Evolutionary conservation across 176 grass and related monocot species (phyloP).

Genomic region (Luzula sylvatica): DNA sequence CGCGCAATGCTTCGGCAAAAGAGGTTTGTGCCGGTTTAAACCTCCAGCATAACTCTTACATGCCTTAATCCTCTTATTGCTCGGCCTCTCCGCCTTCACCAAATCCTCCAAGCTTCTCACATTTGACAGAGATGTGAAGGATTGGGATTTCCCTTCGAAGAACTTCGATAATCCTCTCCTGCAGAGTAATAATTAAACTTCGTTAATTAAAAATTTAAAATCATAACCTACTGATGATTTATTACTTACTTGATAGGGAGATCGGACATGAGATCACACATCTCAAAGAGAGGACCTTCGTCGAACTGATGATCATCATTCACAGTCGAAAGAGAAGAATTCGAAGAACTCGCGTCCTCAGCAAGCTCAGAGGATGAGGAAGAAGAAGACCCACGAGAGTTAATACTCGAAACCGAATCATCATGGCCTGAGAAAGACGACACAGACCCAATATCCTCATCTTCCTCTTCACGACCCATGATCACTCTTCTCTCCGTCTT

Average conservation of each 20-base stretch:
- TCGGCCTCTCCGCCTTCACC: slow-evolving; percentile 33
- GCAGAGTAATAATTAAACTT: slow-evolving; percentile 14
- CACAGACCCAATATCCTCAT: slow-evolving; percentile 53
- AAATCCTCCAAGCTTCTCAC: slow-evolving; percentile 43
- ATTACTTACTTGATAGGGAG: slow-evolving; percentile 53
- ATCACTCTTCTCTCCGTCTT: not conserved
- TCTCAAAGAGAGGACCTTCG: slow-evolving; percentile 33
- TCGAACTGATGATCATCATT: slow-evolving; percentile 17
- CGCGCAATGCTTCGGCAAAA: slow-evolving; percentile 10
- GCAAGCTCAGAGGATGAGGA: slow-evolving; percentile 34
- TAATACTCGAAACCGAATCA: slow-evolving; percentile 25
- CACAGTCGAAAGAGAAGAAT: slow-evolving; percentile 14
- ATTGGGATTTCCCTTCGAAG: slow-evolving; percentile 73
- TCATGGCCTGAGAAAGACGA: slow-evolving; percentile 24
- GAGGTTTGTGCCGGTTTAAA: slow-evolving; percentile 31
- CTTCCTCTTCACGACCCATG: slow-evolving; percentile 32
- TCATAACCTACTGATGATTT: not conserved
- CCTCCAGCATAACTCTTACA: slow-evolving; percentile 45
- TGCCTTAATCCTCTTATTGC: slow-evolving; percentile 37
- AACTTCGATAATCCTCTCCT: slow-evolving; percentile 54
- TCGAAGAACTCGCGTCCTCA: slow-evolving; percentile 45
- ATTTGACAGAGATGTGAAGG: slow-evolving; percentile 48
- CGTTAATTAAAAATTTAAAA: not conserved
- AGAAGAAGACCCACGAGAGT: slow-evolving; percentile 10
- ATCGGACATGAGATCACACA: slow-evolving; percentile 46